Evolutionary conservation across 805 yeast genomes (phyloP).

Genomic region (Barnettozyma populi): DNA sequence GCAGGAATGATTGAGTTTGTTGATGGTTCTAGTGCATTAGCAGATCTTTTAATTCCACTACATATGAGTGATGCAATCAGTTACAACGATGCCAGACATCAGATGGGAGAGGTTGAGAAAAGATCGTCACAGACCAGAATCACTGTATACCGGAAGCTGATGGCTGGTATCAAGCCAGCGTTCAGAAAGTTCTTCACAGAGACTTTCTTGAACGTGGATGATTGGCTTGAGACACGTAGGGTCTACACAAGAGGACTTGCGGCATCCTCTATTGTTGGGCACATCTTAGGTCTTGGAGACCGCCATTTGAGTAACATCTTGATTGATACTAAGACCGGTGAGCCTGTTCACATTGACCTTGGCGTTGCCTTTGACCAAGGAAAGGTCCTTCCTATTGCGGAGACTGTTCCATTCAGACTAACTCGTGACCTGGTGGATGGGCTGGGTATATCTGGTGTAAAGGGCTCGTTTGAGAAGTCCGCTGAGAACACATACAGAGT

Average conservation of each 20-base stretch:
- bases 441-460: slow-evolving; percentile 79
- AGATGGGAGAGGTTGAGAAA: slow-evolving; percentile 56
- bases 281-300: slow-evolving; percentile 89
- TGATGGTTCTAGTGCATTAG: slow-evolving; percentile 62
- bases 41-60: slow-evolving; percentile 58
- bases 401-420: slow-evolving; percentile 86
- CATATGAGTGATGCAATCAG: slow-evolving; percentile 51
- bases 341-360: slow-evolving; percentile 90
- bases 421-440: slow-evolving; percentile 92
- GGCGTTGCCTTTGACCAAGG: slow-evolving; percentile 98
- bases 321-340: slow-evolving; percentile 77
- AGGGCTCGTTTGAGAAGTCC: slow-evolving; percentile 68
- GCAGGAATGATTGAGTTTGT: slow-evolving; percentile 92
- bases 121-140: slow-evolving; percentile 39
- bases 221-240: slow-evolving; percentile 66
- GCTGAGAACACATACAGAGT: slow-evolving; percentile 72
- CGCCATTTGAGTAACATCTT: slow-evolving; percentile 89
- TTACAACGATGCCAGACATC: slow-evolving; percentile 52
- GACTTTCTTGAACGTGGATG: slow-evolving; percentile 57
- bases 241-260: slow-evolving; percentile 76
- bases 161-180: slow-evolving; percentile 53
- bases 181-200: slow-evolving; percentile 66
- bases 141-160: slow-evolving; percentile 42
- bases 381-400: slow-evolving; percentile 76
- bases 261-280: slow-evolving; percentile 79